Conservation (phyloP, 164 flowering plant genomes). For the Berberis vulgaris region DNA sequence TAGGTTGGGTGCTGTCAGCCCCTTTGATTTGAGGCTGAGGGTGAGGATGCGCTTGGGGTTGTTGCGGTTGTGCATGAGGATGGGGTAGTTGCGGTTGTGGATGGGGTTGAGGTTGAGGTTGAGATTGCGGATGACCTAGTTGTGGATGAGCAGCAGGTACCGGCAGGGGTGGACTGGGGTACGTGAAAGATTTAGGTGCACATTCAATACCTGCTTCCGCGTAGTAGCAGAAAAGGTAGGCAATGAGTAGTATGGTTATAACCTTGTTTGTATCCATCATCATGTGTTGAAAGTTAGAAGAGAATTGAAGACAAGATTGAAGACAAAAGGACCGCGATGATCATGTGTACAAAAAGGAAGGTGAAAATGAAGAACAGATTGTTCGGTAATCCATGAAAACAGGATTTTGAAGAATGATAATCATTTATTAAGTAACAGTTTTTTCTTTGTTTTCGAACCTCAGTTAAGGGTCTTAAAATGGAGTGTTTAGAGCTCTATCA, state of each 20-base stretch:
- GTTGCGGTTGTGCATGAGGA: not conserved
- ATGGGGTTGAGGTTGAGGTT: not conserved
- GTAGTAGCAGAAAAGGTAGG: constrained; percentile 9
- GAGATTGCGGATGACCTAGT: constrained; percentile 2
- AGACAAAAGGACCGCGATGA: not conserved
- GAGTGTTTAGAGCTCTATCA: too few species aligned
- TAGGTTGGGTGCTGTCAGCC: too few species aligned
- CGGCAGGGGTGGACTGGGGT: not conserved
- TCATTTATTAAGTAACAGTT: not conserved
- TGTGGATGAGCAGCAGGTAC: not conserved
- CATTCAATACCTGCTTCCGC: constrained; percentile 12
- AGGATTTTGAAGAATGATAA: not conserved
- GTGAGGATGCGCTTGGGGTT: not conserved
- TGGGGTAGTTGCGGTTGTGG: not conserved
- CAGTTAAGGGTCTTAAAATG: too few species aligned
- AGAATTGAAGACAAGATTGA: not conserved
- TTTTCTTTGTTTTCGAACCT: not conserved
- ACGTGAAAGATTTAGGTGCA: constrained; percentile 7
- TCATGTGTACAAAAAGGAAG: not conserved
- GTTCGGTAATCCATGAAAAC: constrained; percentile 15
- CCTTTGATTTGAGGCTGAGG: not conserved
- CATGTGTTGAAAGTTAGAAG: not conserved
- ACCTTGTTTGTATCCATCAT: constrained; percentile 7
- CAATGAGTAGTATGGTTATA: constrained; percentile 3
- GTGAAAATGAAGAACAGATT: not conserved